Percentiles rank a stretch among this genome's conserved stretches.
phyloP scores from a whole-genome alignment of 2,329 filamentous ascomycete species.

The Rachicladosporium sp. region DNA sequence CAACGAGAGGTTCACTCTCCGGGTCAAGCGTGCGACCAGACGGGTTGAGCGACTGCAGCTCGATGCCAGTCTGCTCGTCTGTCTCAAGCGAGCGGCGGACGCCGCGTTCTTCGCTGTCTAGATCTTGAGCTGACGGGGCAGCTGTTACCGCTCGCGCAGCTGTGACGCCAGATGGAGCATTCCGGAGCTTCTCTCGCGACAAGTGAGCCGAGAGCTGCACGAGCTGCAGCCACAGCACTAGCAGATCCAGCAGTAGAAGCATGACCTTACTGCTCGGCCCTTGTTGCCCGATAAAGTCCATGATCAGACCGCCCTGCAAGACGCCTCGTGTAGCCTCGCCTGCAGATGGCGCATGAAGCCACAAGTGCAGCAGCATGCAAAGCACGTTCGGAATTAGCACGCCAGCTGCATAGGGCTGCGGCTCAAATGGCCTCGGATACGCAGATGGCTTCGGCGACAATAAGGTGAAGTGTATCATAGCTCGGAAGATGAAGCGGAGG shows the following conservation, averaged over 20 bases:
- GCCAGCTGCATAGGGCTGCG: conserved; percentile 39
- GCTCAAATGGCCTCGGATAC: conserved; percentile 36
- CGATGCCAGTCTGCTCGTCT: conserved; percentile 25
- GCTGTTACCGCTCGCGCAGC: conserved; percentile 4
- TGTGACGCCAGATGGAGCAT: conserved; percentile 14
- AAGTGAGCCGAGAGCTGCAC: conserved; percentile 43
- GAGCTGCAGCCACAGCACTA: conserved; percentile 44
- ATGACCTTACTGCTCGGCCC: conserved; percentile 42
- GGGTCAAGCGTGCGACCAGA: conserved; percentile 9
- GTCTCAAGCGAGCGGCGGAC: conserved; percentile 28
- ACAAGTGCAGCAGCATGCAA: conserved; percentile 43
- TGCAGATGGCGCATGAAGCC: conserved; percentile 28
- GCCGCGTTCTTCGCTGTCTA: conserved; percentile 49
- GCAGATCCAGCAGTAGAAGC: conserved; percentile 40
- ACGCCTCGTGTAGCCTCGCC: conserved; percentile 40
- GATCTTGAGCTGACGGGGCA: conserved; percentile 33
- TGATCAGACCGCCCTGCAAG: conserved; percentile 49
- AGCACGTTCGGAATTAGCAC: conserved; percentile 43
- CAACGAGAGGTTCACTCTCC: no score
- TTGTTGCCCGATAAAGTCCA: conserved; percentile 53
- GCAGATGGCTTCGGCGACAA: conserved; percentile 47
- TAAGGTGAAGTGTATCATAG: conserved; percentile 43
- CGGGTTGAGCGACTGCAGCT: conserved; percentile 26
- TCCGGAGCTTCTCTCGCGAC: conserved; percentile 38
- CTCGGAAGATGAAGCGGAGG: conserved; percentile 43